Percentiles rank a stretch among this genome's conserved stretches.
These are phyloP conservation scores for Secale cereale DNA, from an alignment of 176 grass and related monocot species.

Conservation along the genomic window DNA sequence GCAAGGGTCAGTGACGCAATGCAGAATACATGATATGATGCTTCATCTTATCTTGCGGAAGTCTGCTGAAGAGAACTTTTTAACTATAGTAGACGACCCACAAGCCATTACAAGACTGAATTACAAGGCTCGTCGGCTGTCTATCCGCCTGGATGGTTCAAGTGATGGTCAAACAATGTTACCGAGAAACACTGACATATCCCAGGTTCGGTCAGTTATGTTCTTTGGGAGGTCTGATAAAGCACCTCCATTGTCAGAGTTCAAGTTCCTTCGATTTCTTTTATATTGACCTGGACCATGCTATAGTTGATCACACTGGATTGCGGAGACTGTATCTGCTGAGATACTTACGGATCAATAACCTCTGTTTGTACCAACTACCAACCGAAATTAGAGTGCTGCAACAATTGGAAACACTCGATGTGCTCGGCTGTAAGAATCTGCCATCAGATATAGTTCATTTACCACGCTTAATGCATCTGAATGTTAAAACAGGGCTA, in stretches of 20 bases:
- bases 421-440: not conserved
- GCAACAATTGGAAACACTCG: not conserved
- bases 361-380: not conserved
- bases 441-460: not conserved
- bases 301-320: not conserved
- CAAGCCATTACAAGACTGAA: no score
- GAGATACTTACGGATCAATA: not conserved
- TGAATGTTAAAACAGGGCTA: not conserved
- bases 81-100: no score
- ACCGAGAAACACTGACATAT: no score
- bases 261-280: not conserved
- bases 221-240: not conserved
- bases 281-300: not conserved
- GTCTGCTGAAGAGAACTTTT: no score
- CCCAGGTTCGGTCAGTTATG: not conserved
- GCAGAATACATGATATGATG: no score
- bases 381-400: not conserved
- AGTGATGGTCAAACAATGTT: no score
- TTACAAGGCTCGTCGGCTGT: no score
- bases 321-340: not conserved
- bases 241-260: not conserved
- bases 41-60: no score
- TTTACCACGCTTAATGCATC: not conserved
- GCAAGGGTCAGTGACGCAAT: no score
- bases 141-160: no score